Base-by-base conservation (phyloP, 192 early-diverging fungal genomes). In the Fimicolochytrium jonesii region DNA sequence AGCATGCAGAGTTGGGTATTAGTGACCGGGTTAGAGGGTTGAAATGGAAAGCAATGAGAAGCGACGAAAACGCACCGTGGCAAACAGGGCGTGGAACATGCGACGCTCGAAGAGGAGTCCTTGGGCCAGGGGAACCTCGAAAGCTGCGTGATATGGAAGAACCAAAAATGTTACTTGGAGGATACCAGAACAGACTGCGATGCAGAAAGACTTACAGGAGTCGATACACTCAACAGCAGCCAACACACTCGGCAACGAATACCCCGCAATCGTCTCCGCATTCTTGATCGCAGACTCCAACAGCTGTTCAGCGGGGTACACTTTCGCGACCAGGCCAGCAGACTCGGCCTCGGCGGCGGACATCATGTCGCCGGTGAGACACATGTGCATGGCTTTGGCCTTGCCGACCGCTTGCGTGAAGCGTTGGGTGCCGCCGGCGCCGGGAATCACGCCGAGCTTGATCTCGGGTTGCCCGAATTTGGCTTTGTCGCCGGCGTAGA, bases 401-500 rank as follows among this genome's bases (percentile, higher is more conserved):
- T 98, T 98, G 58, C 96, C 96, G 53, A 98, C 84, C 23, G 91
- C 93, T 60, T 86, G 86, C 44, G 91, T 91, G 69, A 98, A 80
- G 26, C 78, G 68, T 46, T 85, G 74, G n/a, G 77, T 82, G 25
- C 80, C 80, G 41, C 76, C 80, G 36, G 74, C 82, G 54, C 89
- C 95, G 10, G 96, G 93, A 36, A 98, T 96, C n/a, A 87, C 89
- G 68, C 94, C 96, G 37, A 98, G 86, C 74, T 92, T 98, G 77
- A 98, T 97, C 68, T 98, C 96, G 28, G 96, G 96, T 77, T 98
- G 96, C 23, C 92, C 96, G 74, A 98, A 98, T 34, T 86, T 84
- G 31, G 96, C 96, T 62, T 87, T 92, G 51, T 95, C 92, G 63
- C 96, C 96, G 46, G 96, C 96, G 66, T 98, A 98, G 77, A 98